A percentile compares a stretch with the other conserved stretches of the same genome.
Conservation (phyloP, 371 early-diverging fungal genomes). For the Syncephalastrum sp. region DNA sequence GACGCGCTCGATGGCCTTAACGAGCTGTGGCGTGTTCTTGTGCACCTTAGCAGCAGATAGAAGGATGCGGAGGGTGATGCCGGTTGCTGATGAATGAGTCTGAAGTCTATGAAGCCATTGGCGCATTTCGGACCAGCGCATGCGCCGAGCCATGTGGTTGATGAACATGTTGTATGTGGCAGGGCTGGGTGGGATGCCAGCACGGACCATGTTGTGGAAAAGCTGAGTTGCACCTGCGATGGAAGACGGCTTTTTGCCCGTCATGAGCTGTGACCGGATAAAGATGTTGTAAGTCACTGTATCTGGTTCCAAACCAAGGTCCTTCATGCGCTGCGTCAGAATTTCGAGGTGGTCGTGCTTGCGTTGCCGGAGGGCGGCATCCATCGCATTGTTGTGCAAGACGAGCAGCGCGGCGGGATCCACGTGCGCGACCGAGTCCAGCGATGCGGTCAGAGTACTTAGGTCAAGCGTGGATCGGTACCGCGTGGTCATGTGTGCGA, state of each 20-base stretch:
- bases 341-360: too few relatives aligned
- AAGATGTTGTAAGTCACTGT: constrained; percentile 33
- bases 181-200: constrained; percentile 21
- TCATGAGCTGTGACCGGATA: constrained; percentile 18
- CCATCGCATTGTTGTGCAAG: too few relatives aligned
- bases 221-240: constrained; percentile 5
- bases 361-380: too few relatives aligned
- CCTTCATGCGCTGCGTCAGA: constrained; percentile 17
- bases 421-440: too few relatives aligned
- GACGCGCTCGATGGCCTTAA: constrained; percentile 24
- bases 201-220: constrained; percentile 19
- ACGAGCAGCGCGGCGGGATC: too few relatives aligned
- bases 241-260: background rate
- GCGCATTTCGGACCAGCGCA: constrained; percentile 23
- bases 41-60: constrained; percentile 14
- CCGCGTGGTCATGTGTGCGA: too few relatives aligned
- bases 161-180: constrained; percentile 44
- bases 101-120: constrained; percentile 23
- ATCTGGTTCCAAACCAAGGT: constrained; percentile 18
- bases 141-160: constrained; percentile 15
- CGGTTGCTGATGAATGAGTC: constrained; percentile 11
- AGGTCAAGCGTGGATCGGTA: too few relatives aligned
- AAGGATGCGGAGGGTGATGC: constrained; percentile 31
- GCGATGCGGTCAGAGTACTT: too few relatives aligned
- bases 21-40: constrained; percentile 9